Evolutionary conservation across 2,329 filamentous ascomycete genomes (phyloP).

Genomic region (Claviceps sp.): DNA sequence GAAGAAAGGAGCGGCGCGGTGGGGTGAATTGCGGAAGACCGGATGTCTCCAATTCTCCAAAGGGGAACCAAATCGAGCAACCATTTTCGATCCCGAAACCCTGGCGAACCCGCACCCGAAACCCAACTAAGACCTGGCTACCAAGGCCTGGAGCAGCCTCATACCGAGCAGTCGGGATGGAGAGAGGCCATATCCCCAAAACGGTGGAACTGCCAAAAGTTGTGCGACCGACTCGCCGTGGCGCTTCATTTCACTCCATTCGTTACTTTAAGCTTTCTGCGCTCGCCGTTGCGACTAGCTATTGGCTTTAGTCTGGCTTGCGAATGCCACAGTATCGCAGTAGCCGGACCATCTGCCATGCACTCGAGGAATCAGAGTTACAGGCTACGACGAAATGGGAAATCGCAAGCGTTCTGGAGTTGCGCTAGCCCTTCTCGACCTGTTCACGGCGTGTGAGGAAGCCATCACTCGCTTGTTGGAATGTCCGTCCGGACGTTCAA

Average conservation of each 20-base stretch:
- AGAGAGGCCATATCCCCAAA: neutral
- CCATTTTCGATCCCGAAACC: neutral
- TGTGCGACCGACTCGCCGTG: neutral
- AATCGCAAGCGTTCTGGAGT: neutral
- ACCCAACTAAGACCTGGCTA: no score
- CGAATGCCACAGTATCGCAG: neutral
- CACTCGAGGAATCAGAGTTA: neutral
- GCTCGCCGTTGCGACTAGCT: neutral
- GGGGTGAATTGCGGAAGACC: neutral
- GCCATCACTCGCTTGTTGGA: no score
- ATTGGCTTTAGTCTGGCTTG: neutral
- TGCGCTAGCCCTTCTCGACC: no score
- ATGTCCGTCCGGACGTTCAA: no score
- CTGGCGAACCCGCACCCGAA: no score
- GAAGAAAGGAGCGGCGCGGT: neutral
- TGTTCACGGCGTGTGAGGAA: no score
- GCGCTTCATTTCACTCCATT: neutral
- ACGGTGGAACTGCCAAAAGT: neutral
- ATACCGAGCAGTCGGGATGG: neutral
- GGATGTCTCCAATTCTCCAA: neutral
- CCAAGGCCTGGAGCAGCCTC: neutral
- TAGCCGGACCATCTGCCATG: neutral
- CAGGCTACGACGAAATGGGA: conserved; percentile 1
- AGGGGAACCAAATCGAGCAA: neutral
- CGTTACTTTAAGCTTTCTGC: neutral